Base-by-base conservation (phyloP, 371 early-diverging fungal genomes). In the Syncephalastrum racemosum region DNA sequence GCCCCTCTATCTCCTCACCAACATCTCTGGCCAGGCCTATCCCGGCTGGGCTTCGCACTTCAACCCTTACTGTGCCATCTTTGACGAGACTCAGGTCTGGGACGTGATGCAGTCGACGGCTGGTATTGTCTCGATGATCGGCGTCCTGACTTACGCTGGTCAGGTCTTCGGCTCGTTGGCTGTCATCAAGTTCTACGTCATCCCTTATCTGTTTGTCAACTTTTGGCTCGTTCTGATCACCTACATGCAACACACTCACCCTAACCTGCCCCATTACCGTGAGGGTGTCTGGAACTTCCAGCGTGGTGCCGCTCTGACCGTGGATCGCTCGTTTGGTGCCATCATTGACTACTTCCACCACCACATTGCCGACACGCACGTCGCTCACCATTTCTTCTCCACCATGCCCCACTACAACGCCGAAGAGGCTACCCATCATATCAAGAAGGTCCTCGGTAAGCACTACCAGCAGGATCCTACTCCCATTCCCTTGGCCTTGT, bases 341-440 rank as follows among this genome's bases (percentile, higher is more conserved):
- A 66, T 91, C 67, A 75, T 93, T 67, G 86, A 93, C 75, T 70
- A 78, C 62, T 85, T 88, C 73, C 80, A 89, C 76, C 93, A 93
- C 70, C 87, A 87, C 62, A 92, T 91, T 60, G 75, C 81, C 45
- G 90, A 91, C 68, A 85, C 90, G 7, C 92, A 91, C 62, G 91
- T 94, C 25, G 91, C 87, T 15, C 95, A 95, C 67, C 95, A 95
- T 68, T 69, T 92, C 60, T 95, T 93, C 80, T 89, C 90, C 23
- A 86, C 82, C 46, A 93, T 95, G 92, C 95, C 95, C 5, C 91
- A 91, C 75, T 94, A 94, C 79, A 82, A 94, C 57, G 90, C 93
- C 14, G 73, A 79, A 52, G 90, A 91, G 71, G 95, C 95, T 5
- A 94, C 95, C 14, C 62, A 63, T 45, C 83, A 85, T 46, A 65